Evolutionary conservation across 139 green algal species (phyloP).

Genomic region (Pseudopediastrum boryanum): DNA sequence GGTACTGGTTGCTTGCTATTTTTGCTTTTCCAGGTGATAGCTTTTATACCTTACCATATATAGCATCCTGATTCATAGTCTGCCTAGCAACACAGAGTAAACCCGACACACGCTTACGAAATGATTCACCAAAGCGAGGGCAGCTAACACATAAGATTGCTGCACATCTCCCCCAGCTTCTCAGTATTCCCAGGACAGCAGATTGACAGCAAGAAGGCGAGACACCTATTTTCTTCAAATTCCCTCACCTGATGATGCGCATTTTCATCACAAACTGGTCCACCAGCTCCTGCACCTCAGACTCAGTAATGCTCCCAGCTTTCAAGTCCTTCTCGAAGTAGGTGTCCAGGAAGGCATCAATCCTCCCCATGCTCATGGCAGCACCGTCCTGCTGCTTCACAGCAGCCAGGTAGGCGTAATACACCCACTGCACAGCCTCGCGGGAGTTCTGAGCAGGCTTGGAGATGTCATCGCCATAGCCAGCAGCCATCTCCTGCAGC

Average conservation of each 20-base stretch:
- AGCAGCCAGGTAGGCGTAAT: constrained; percentile 78
- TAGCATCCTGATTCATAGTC: no score
- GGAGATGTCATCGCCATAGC: constrained; percentile 72
- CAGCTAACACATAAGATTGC: no score
- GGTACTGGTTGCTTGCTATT: no score
- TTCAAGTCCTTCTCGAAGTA: constrained; percentile 70
- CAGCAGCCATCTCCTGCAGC: constrained; percentile 73
- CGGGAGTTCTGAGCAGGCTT: constrained; percentile 53
- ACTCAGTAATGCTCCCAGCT: constrained; percentile 49
- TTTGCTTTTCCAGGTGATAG: no score
- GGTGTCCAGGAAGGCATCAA: constrained; percentile 83
- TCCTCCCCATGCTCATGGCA: constrained; percentile 78
- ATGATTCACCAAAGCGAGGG: no score
- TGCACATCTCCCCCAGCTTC: no score
- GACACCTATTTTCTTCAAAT: no score
- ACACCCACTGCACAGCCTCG: constrained; percentile 79
- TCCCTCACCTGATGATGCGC: constrained; percentile 44
- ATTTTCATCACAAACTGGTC: constrained; percentile 77
- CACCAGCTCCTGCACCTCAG: constrained; percentile 69
- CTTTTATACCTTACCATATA: no score
- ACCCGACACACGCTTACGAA: no score
- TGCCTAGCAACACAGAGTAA: no score
- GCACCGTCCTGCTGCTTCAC: constrained; percentile 85
- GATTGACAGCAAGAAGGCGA: no score
- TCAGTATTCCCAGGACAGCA: no score